A percentile compares a stretch with the other conserved stretches of the same genome.
These are phyloP conservation scores for Citrus sp. DNA, from an alignment of 345 rosid species.

Conservation along the genomic window DNA sequence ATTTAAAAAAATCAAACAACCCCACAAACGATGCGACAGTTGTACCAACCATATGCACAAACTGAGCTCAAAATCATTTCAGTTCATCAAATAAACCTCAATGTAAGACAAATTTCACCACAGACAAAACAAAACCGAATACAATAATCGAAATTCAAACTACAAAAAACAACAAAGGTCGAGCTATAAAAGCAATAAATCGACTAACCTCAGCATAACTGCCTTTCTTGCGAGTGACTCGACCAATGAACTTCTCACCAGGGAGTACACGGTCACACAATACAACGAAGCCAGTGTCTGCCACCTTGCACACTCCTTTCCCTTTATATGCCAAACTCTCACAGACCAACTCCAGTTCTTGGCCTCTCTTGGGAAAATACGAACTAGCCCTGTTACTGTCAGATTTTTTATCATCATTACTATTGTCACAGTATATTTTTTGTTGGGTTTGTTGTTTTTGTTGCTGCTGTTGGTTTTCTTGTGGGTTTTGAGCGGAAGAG, in stretches of 20 bases:
- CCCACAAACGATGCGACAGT: background rate
- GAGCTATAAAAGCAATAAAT: background rate
- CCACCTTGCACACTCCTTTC: conserved; percentile 76
- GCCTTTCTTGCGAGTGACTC: conserved; percentile 77
- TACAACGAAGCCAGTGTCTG: conserved; percentile 76
- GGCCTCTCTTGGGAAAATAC: conserved; percentile 75
- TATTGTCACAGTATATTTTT: background rate
- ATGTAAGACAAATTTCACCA: background rate
- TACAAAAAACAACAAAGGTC: background rate
- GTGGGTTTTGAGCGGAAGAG: conserved; percentile 24
- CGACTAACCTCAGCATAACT: conserved; percentile 74
- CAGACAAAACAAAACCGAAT: background rate
- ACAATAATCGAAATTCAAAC: background rate
- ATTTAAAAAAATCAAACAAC: background rate
- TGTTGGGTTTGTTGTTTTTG: conserved; percentile 3
- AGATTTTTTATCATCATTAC: background rate
- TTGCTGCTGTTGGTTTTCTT: conserved; percentile 1
- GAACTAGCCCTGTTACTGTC: conserved; percentile 22
- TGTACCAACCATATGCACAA: background rate
- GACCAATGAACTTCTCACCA: conserved; percentile 86
- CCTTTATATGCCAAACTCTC: conserved; percentile 91
- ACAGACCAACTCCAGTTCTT: conserved; percentile 76
- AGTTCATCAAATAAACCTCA: background rate
- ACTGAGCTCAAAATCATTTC: background rate
- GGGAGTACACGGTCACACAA: conserved; percentile 91